A percentile compares a stretch with the other conserved stretches of the same genome.
phyloP scores from a whole-genome alignment of 352 stramenopile genomes.

The Achlya hypogyna region DNA sequence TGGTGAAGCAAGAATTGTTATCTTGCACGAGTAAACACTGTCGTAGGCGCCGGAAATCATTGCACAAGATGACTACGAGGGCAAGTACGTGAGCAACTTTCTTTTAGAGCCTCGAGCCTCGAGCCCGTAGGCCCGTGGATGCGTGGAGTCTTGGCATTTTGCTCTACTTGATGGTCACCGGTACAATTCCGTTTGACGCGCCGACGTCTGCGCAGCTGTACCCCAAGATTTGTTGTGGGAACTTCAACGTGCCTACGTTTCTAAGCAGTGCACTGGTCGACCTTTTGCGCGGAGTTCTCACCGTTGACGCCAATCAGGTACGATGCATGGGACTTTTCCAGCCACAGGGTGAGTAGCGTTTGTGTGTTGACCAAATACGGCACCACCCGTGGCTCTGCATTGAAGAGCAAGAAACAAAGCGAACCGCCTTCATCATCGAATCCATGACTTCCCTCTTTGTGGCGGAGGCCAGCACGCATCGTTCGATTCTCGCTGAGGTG shows the following conservation, averaged over 20 bases:
- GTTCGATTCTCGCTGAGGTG: conserved; percentile 15
- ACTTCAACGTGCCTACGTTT: neutral
- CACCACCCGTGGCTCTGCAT: conserved; percentile 17
- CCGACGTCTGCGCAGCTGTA: conserved; percentile 6
- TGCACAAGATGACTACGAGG: conserved; percentile 13
- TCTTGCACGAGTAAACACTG: too few species aligned
- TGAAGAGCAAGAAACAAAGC: conserved; percentile 1
- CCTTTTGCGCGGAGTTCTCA: neutral
- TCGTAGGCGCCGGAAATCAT: conserved; percentile 20
- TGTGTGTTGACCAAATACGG: conserved; percentile 12
- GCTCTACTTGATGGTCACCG: conserved; percentile 14
- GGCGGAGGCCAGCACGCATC: neutral
- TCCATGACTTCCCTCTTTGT: conserved; percentile 18
- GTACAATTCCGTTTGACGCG: conserved; percentile 13
- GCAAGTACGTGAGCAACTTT: conserved; percentile 13
- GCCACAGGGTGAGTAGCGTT: neutral
- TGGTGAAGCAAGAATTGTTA: too few species aligned
- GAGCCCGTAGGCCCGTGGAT: conserved; percentile 11
- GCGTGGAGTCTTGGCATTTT: conserved; percentile 16
- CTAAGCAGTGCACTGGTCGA: neutral
- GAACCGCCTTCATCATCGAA: neutral
- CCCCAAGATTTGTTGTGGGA: neutral
- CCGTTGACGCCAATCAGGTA: conserved; percentile 9
- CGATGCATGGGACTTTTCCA: neutral
- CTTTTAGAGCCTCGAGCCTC: neutral